phyloP scores from a whole-genome alignment of 345 rosid species.

The Bruguiera gymnorhiza region DNA sequence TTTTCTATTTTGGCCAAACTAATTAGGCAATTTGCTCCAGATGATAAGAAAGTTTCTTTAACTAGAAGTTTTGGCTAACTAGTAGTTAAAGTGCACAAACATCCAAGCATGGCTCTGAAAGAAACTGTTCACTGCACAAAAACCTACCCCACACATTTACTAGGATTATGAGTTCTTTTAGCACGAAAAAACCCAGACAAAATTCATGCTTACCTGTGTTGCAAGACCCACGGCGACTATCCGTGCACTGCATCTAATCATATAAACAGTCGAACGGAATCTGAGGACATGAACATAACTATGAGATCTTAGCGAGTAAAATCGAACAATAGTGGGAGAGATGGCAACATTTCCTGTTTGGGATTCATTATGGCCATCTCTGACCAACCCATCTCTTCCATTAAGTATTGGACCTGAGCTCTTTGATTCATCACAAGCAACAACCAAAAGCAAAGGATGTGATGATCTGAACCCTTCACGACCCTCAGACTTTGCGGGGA shows the following conservation, averaged over 20 bases:
- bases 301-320: constrained; percentile 84
- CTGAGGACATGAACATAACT: constrained; percentile 84
- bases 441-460: constrained; percentile 90
- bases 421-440: constrained; percentile 80
- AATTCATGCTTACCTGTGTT: constrained; percentile 61
- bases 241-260: constrained; percentile 88
- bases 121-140: constrained; percentile 4
- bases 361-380: constrained; percentile 55
- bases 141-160: background rate
- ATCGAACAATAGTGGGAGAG: constrained; percentile 76
- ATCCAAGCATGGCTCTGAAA: constrained; percentile 11
- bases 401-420: constrained; percentile 32
- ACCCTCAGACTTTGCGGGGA: constrained; percentile 64
- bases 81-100: constrained; percentile 4
- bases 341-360: constrained; percentile 46
- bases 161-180: background rate
- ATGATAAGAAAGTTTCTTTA: constrained; percentile 9
- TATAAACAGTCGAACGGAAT: constrained; percentile 85
- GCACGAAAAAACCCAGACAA: background rate
- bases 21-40: constrained; percentile 7
- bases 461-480: constrained; percentile 79
- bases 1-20: constrained; percentile 9
- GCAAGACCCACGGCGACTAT: constrained; percentile 87
- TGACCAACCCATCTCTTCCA: constrained; percentile 57
- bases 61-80: constrained; percentile 9